A percentile compares a stretch with the other conserved stretches of the same genome.
phyloP scores from a whole-genome alignment of 306 rosid species.

The Carpinus fangiana region DNA sequence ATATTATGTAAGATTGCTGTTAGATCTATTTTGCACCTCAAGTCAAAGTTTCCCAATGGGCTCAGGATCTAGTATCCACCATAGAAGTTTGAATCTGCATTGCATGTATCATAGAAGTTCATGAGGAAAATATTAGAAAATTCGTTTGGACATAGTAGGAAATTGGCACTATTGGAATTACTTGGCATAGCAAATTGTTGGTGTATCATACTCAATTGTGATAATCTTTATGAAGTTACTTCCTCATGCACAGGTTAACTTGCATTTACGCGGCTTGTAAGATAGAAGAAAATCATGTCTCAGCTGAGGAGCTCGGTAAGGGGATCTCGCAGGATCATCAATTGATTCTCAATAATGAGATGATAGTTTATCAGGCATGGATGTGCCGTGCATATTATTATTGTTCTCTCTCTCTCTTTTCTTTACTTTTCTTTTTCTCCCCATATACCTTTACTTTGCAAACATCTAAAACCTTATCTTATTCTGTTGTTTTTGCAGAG shows the following conservation, averaged over 20 bases:
- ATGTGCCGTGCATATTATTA: constrained; percentile 43
- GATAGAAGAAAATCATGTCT: constrained; percentile 97
- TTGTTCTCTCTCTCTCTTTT: neutral
- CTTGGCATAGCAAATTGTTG: neutral
- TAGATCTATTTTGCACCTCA: constrained; percentile 10
- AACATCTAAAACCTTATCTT: neutral
- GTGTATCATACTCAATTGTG: neutral
- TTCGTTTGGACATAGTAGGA: neutral
- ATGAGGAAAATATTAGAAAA: neutral
- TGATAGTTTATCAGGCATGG: constrained; percentile 99
- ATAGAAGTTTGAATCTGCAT: constrained; percentile 17
- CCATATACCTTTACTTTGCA: constrained; percentile 34
- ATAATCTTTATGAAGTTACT: constrained; percentile 8
- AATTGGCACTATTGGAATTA: neutral
- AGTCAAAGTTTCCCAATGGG: constrained; percentile 7
- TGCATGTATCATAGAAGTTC: constrained; percentile 9
- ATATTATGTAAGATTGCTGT: constrained; percentile 70
- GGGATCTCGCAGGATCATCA: constrained; percentile 99
- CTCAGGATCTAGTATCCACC: neutral
- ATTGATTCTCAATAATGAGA: constrained; percentile 99
- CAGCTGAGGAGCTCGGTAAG: constrained; percentile 99
- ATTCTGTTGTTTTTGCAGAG: constrained; percentile 52
- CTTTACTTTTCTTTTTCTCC: constrained; percentile 3
- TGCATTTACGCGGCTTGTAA: constrained; percentile 97
- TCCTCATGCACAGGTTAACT: constrained; percentile 68